Base-by-base conservation (phyloP, 495 filamentous ascomycete genomes). In the Neurospora tetraspora region DNA sequence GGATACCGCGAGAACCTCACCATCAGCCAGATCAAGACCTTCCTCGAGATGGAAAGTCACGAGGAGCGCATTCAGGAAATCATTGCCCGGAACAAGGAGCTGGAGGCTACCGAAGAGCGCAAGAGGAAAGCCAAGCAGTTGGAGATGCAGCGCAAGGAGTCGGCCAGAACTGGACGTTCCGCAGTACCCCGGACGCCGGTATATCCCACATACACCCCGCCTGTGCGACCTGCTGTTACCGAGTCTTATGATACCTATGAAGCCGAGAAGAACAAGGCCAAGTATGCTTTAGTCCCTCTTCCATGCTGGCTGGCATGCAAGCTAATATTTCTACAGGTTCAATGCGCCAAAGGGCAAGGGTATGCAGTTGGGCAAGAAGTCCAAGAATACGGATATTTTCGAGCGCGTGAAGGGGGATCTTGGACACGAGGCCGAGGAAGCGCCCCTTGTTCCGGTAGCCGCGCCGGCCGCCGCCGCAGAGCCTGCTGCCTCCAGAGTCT, bases 41-140 rank as follows among this genome's bases (percentile, higher is more conserved):
- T 99, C 85, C 78, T 99, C 75, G 96, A 98, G 80, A 99, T 99
- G 96, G 96, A 98, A 83, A 94, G 91, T 83, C 96, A 98, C 78
- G 96, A 99, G 83, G 96, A 98, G 86, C 89, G 96, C 77, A 97
- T 99, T 72, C 96, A 98, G 78, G 94, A 97, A 79, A 97, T 98
- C 59, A 97, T 98, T 80, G 93, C 95, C 71, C 87, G 93, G 90
- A 99, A 99, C 86, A 99, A 99, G 87, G 96, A 99, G 81, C 85
- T 98, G 74, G 96, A 99, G 83, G 96, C 96, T 31, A 96, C 90
- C 72, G 96, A 99, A 81, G 95, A 99, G 87, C 91, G 96, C 77
- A 99, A 99, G 85, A 85, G 94, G 72, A 98, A 97, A 82, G 96
- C 96, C 11, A 98, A 98, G 86, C 96, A 98, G 82, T 83, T 98